Evolutionary conservation across 148 eudicot species (phyloP), one percentile per base, ranked within the genome.

Genomic region (Pharnaceum exiguum): DNA sequence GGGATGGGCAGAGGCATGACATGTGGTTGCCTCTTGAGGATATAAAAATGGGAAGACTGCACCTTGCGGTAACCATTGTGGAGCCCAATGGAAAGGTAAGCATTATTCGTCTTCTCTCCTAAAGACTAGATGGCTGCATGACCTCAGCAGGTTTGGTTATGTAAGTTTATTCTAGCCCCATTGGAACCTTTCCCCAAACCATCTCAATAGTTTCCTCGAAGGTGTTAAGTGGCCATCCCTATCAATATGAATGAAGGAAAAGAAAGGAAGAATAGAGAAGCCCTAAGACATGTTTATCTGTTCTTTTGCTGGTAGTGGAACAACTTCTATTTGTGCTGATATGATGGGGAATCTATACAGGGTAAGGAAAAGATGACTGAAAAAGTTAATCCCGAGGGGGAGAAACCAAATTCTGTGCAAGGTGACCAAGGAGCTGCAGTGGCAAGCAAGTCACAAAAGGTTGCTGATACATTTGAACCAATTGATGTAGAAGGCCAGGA

Each of bases 1-100:
- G 89, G 67, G 95, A 56, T 75, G 87, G 95, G 53, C 84, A 86
- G 72, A 81, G 96, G 77, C 95, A 80, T 69, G 91, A 83, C 65
- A 77, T 89, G 71, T 89, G 99, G 99, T 37, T 85, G 74, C 35
- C 83, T 50, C 75, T 85, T 29, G n/a, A n/a, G n/a, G n/a, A n/a
- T n/a, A n/a, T n/a, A n/a, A n/a, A n/a, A n/a, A n/a, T n/a, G n/a
- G n/a, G n/a, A n/a, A n/a, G 96, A 61, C 36, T 93, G 73, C 99
- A 77, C 78, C 80, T 93, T 36, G 96, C 95, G 13, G 60, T 89
- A 49, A 83, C 95, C 35, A 79, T 93, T 37, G 32, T 75, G 35
- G 91, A 81, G 57, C 71, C 58, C 31, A 62, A 56, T 50, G 66
- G 23, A 42, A 86, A 86, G 96, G 96, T 88, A 77, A n/a, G 28